Evolutionary conservation across 768 basidiomycete genomes (phyloP).

Genomic region (Artomyces pyxidatus): DNA sequence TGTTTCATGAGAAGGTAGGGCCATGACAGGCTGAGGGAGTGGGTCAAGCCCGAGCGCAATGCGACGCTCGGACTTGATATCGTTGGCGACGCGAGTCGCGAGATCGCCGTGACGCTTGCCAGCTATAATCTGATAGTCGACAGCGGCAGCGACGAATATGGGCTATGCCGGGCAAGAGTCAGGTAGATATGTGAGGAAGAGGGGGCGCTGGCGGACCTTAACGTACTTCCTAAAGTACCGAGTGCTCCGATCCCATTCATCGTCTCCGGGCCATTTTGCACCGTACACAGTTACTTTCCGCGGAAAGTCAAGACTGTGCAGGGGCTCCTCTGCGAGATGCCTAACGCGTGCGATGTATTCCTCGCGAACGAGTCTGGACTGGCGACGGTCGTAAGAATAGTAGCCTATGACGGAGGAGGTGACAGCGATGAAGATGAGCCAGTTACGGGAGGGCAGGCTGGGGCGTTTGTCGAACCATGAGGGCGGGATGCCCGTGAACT

Average conservation of each 20-base stretch:
- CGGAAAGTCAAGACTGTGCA: slow-evolving; percentile 56
- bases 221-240: slow-evolving; percentile 95
- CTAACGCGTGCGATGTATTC: slow-evolving; percentile 76
- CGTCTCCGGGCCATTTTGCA: slow-evolving; percentile 90
- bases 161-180: slow-evolving; percentile 50
- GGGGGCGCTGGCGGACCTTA: slow-evolving; percentile 55
- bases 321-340: slow-evolving; percentile 60
- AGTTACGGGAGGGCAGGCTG: slow-evolving; percentile 83
- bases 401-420: slow-evolving; percentile 62
- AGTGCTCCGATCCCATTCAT: slow-evolving; percentile 77
- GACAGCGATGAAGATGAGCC: slow-evolving; percentile 85
- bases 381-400: slow-evolving; percentile 80
- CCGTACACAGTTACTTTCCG: slow-evolving; percentile 84
- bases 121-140: slow-evolving; percentile 82
- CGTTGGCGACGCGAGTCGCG: slow-evolving; percentile 63
- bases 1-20: slow-evolving; percentile 46
- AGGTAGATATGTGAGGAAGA: slow-evolving; percentile 8
- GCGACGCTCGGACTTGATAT: slow-evolving; percentile 65
- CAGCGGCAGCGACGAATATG: slow-evolving; percentile 84
- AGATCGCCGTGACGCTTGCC: slow-evolving; percentile 85
- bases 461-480: slow-evolving; percentile 83
- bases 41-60: slow-evolving; percentile 55
- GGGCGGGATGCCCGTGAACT: slow-evolving; percentile 56
- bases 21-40: slow-evolving; percentile 31
- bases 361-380: slow-evolving; percentile 71